Conservation (phyloP, 1,284 basidiomycete species). For the Marasmius oreades region DNA sequence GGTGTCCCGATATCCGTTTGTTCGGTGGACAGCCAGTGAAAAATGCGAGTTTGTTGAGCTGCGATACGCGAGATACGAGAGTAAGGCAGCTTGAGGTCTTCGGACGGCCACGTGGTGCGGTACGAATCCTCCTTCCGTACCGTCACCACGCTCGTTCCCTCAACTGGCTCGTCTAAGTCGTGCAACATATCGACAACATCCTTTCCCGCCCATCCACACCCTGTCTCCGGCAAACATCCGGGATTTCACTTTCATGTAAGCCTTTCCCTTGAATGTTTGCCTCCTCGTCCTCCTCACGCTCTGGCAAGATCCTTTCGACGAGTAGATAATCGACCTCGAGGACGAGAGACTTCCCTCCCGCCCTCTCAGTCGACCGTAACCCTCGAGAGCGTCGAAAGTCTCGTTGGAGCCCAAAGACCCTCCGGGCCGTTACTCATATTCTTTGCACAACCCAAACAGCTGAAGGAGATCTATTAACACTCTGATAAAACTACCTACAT, state of each 20-base stretch:
- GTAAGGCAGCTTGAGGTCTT: neutral
- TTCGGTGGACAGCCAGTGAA: too few relatives aligned
- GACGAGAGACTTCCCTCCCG: neutral
- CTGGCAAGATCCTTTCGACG: neutral
- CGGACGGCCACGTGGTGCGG: neutral
- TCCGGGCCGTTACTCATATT: neutral
- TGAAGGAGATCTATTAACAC: neutral
- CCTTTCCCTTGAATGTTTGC: too few relatives aligned
- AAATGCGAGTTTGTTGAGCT: neutral
- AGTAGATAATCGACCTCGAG: neutral
- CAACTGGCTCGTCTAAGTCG: too few relatives aligned
- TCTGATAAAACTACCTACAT: neutral
- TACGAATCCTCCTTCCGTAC: too few relatives aligned
- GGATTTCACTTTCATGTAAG: too few relatives aligned
- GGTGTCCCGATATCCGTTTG: too few relatives aligned
- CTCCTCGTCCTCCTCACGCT: neutral
- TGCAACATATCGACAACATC: neutral
- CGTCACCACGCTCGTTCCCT: neutral
- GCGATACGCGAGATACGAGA: neutral
- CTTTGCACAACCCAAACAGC: neutral
- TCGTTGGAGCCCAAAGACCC: too few relatives aligned
- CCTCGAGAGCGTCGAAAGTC: too few relatives aligned
- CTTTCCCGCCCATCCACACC: neutral
- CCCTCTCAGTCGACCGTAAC: neutral
- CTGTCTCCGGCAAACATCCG: too few relatives aligned